Percentiles rank a stretch among this genome's conserved stretches.
phyloP scores from a whole-genome alignment of 1,139 yeast genomes.

The Scheffersomyces illinoinensis region DNA sequence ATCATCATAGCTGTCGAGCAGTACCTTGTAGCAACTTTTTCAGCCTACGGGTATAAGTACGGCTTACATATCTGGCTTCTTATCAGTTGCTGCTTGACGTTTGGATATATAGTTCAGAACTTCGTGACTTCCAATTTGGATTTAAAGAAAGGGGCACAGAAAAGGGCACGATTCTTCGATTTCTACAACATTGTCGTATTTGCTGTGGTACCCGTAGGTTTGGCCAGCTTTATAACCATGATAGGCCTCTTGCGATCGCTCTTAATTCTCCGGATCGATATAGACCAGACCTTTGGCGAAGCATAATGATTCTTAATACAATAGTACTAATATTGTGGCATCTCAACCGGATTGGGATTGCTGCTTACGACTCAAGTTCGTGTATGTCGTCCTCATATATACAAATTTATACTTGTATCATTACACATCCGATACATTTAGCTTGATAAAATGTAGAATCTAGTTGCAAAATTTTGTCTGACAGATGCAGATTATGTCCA shows the following conservation, averaged over 20 bases:
- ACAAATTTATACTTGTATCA: background rate
- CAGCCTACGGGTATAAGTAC: conserved; percentile 53
- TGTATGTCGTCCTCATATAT: background rate
- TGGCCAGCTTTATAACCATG: conserved; percentile 94
- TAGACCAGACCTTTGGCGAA: conserved; percentile 35
- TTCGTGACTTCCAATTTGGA: conserved; percentile 86
- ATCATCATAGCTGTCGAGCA: conserved; percentile 71
- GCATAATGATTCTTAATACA: background rate
- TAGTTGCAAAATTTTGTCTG: background rate
- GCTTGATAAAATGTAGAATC: background rate
- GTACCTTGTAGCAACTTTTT: conserved; percentile 60
- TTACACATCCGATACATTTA: background rate
- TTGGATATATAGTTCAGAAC: conserved; percentile 82
- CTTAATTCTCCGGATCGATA: conserved; percentile 71
- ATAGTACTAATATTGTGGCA: background rate
- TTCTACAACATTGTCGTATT: conserved; percentile 86
- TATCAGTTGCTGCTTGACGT: conserved; percentile 80
- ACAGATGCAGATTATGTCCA: background rate
- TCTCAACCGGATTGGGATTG: background rate
- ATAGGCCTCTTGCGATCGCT: conserved; percentile 74
- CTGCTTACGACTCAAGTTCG: background rate
- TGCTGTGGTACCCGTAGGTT: conserved; percentile 95
- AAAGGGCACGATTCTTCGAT: conserved; percentile 65
- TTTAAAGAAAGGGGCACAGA: conserved; percentile 37
- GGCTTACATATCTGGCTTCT: conserved; percentile 90